Evolutionary conservation across 768 basidiomycete genomes (phyloP), one percentile per base, ranked within the genome.

Genomic region (Dentipellis sp.): DNA sequence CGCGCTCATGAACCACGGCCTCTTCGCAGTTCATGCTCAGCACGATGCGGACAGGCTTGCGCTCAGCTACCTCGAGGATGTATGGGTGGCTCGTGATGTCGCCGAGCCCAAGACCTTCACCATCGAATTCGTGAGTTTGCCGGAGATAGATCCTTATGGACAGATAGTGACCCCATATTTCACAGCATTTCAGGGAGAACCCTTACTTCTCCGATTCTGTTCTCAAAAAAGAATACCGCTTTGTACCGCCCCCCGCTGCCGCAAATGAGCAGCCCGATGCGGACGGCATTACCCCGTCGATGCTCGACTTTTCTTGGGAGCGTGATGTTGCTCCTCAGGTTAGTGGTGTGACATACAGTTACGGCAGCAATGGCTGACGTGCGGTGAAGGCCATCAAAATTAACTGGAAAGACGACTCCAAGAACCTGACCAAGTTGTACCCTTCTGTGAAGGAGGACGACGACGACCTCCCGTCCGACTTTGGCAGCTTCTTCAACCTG

Each of bases 401-500:
- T 59, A 72, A 83, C 68, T 93, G 91, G 91, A 93, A 91, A 68
- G 83, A 88, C 59, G 71, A 84, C 34, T 75, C 79, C 29, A 83
- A 88, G 59, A 83, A 82, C n/a, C 66, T 93, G 66, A 89, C 88
- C 21, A 89, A 90, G 67, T 62, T 85, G 54, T 85, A 92, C 68
- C 88, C 90, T 39, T 82, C 84, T 36, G 77, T 81, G 54, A 63
- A 67, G 35, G 83, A 75, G 51, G 82, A 82, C 22, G 88, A 86
- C 16, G 78, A 81, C 22, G 84, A 85, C 35, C 62, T 78, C 53
- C 72, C 77, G 42, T 75, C 79, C 22, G 91, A 93, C 50, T 71
- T 78, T 50, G 91, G 91, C 55, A 89, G 84, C 65, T 91, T 93
- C 75, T 93, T 93, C 79, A 91, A 91, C 73, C 86, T 87, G 66